Evolutionary conservation across 2,329 filamentous ascomycete species (phyloP).

Genomic region (Colletotrichum magnum): DNA sequence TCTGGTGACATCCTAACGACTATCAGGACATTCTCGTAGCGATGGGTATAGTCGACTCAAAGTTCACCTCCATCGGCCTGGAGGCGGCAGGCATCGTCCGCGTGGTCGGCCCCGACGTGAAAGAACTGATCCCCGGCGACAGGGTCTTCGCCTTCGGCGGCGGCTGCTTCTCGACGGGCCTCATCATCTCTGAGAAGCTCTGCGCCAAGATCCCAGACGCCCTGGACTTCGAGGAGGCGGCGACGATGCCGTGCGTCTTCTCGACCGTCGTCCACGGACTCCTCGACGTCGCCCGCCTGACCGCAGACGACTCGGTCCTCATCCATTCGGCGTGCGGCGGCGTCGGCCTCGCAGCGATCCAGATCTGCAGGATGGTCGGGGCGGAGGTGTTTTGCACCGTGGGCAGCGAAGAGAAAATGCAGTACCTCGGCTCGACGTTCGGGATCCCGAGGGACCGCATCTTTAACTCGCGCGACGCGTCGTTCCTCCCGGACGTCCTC

Average conservation of each 20-base stretch:
- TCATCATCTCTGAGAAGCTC: slow-evolving; percentile 19
- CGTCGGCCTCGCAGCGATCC: slow-evolving; percentile 46
- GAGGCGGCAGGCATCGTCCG: slow-evolving; percentile 51
- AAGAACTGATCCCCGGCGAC: slow-evolving; percentile 47
- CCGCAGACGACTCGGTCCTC: slow-evolving; percentile 44
- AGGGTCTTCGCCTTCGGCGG: slow-evolving; percentile 18
- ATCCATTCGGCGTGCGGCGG: slow-evolving; percentile 48
- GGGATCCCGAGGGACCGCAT: slow-evolving; percentile 48
- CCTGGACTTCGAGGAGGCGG: slow-evolving; percentile 52
- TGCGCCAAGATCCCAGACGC: slow-evolving; percentile 51
- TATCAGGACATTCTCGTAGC: slow-evolving; percentile 40
- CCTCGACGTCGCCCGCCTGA: slow-evolving; percentile 47
- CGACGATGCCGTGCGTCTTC: slow-evolving; percentile 52
- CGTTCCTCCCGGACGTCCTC: slow-evolving; percentile 47
- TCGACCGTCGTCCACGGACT: slow-evolving; percentile 52
- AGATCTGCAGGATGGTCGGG: slow-evolving; percentile 47
- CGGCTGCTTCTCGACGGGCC: slow-evolving; percentile 27
- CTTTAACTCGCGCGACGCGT: slow-evolving; percentile 47
- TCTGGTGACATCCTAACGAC: not conserved
- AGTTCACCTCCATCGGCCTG: slow-evolving; percentile 43
- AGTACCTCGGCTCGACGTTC: slow-evolving; percentile 46
- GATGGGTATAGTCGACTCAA: slow-evolving; percentile 43
- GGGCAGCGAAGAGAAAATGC: slow-evolving; percentile 48
- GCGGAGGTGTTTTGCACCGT: slow-evolving; percentile 54
- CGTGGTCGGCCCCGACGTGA: slow-evolving; percentile 46